Evolutionary conservation across 2,329 filamentous ascomycete species (phyloP).

Genomic region (Fusarium euwallaceae): DNA sequence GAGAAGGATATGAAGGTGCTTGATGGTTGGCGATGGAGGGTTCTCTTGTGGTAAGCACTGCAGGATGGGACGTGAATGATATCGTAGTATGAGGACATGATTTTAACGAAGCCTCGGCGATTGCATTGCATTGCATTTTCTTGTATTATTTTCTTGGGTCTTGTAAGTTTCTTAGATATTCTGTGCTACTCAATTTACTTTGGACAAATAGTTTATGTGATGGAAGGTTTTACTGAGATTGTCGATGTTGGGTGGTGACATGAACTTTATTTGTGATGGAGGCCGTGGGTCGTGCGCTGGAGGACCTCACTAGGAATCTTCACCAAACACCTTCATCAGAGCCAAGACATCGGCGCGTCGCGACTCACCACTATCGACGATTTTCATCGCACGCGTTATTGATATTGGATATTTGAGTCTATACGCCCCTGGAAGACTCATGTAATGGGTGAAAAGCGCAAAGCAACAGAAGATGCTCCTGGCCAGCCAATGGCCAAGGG

Average conservation of each 20-base stretch:
- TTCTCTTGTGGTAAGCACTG: constrained; percentile 60
- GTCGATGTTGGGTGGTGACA: neutral
- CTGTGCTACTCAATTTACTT: neutral
- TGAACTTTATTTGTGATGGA: neutral
- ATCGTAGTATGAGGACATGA: constrained; percentile 50
- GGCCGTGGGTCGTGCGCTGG: constrained; percentile 12
- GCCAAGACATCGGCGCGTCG: constrained; percentile 8
- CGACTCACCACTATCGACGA: neutral
- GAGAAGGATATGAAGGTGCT: constrained; percentile 65
- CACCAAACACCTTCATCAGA: constrained; percentile 9
- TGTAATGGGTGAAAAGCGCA: constrained; percentile 42
- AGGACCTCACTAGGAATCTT: neutral
- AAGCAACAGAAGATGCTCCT: constrained; percentile 28
- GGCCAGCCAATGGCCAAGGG: neutral
- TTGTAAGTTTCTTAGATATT: neutral
- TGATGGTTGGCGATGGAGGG: constrained; percentile 69
- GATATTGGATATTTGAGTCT: neutral
- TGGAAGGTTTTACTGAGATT: neutral
- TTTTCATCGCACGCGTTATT: neutral
- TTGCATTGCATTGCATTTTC: constrained; percentile 25
- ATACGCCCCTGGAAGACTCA: neutral
- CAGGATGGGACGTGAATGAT: constrained; percentile 9
- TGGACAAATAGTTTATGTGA: neutral
- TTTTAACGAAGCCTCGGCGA: constrained; percentile 47
- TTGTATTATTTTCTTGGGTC: constrained; percentile 16